Evolutionary conservation across 495 filamentous ascomycete species (phyloP), one percentile per base, ranked within the genome.

Genomic region (Xylaria longipes): DNA sequence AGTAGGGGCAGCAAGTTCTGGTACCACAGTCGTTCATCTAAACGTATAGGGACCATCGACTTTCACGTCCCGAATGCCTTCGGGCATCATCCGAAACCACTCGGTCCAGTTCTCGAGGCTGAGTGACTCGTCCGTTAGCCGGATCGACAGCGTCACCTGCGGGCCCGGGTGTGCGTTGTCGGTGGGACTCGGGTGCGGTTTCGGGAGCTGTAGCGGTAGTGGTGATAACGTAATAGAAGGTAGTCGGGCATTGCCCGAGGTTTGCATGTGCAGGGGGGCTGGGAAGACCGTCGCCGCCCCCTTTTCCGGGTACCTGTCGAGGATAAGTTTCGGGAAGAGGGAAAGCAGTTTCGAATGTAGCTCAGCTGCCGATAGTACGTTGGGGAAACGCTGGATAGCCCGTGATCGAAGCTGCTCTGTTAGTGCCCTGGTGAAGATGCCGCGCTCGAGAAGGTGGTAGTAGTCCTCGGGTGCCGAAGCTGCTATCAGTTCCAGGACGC

Each of bases 31-130:
- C 15, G 71, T 72, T 83, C 79, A 84, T 77, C 79, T 77, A 79
- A 85, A 84, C 82, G 82, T 82, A 82, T 79, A 83, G 65, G 83
- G 83, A 43, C 83, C 80, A 31, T 86, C 83, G 62, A 84, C 80
- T 75, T 81, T 83, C 35, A 84, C 78, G 57, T 85, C 84, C 72
- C 68, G 78, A 76, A 86, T 80, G n/a, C 81, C 82, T 71, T 81
- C 82, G 39, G 84, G 84, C 81, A 86, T 83, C 71, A 78, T 80
- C n/a, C 84, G 81, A 65, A 86, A 76, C 82, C 83, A 86, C 73
- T 86, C 84, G 65, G 79, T 77, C 84, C 83, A 85, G 67, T 71
- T 80, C 45, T 85, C 84, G 46, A 79, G 61, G 71, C 79, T 80
- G 72, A 82, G 72, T 41, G 74, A 71, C 8, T 83, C 83, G 37